Conservation (phyloP, 2,329 filamentous ascomycete species). For the Fusarium napiforme region DNA sequence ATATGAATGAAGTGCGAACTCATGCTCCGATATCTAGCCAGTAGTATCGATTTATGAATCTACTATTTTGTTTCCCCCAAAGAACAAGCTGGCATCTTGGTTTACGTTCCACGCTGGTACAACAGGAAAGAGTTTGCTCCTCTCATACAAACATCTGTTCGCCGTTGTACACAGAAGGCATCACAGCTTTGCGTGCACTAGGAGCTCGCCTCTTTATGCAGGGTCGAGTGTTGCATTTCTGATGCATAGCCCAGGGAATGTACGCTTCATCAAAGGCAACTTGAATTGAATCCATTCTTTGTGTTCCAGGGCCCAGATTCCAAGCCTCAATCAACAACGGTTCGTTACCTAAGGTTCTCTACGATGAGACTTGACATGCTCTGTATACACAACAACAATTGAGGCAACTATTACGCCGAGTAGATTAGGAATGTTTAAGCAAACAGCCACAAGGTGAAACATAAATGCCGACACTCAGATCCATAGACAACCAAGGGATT, state of each 20-base stretch:
- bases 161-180: background rate
- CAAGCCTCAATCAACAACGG: background rate
- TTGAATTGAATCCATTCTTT: background rate
- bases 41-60: background rate
- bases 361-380: background rate
- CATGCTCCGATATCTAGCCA: background rate
- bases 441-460: slow-evolving; percentile 9
- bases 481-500: background rate
- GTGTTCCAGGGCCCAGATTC: background rate
- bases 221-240: background rate
- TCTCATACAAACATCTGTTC: slow-evolving; percentile 2
- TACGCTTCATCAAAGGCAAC: background rate
- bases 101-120: background rate
- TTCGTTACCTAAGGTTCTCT: background rate
- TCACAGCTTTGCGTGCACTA: background rate
- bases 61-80: background rate
- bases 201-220: slow-evolving; percentile 8
- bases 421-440: slow-evolving; percentile 13
- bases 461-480: background rate
- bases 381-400: background rate
- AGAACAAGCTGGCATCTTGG: background rate
- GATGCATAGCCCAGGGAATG: background rate
- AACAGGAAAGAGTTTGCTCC: background rate
- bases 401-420: background rate
- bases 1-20: background rate